phyloP scores from a whole-genome alignment of 345 rosid genomes.

The Cardiospermum halicacabum region DNA sequence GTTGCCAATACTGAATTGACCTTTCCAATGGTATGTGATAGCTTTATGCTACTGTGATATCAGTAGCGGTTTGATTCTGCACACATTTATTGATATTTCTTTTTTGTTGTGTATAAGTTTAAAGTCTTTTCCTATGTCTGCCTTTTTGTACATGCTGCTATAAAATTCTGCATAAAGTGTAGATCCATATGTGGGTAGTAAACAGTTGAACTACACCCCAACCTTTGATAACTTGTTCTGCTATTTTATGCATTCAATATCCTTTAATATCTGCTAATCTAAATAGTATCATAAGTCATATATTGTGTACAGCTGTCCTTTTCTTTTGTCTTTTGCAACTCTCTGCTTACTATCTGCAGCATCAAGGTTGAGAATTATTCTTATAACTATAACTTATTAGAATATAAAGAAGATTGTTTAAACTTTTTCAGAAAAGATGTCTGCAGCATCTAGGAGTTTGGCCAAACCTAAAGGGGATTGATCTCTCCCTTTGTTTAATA shows the following conservation, averaged over 20 bases:
- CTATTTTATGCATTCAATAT: neutral
- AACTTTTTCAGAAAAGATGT: too few relatives aligned
- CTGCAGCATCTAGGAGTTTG: too few relatives aligned
- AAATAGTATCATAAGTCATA: neutral
- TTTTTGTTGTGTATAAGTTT: neutral
- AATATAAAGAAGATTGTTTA: too few relatives aligned
- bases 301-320: neutral
- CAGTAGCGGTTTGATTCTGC: neutral
- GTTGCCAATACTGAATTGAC: conserved; percentile 78
- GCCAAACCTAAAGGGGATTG: too few relatives aligned
- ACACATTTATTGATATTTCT: neutral
- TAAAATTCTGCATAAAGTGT: neutral
- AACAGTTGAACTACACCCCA: neutral
- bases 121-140: neutral
- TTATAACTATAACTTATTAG: too few relatives aligned
- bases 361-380: too few relatives aligned
- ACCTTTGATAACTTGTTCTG: neutral
- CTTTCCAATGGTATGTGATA: conserved; percentile 63
- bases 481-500: too few relatives aligned
- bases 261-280: neutral
- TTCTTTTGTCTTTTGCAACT: too few relatives aligned
- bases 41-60: neutral
- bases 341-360: too few relatives aligned
- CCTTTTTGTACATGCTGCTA: neutral
- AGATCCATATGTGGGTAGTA: neutral